A percentile compares a stretch with the other conserved stretches of the same genome.
phyloP scores from a whole-genome alignment of 306 rosid genomes.

The Rosa persica region DNA sequence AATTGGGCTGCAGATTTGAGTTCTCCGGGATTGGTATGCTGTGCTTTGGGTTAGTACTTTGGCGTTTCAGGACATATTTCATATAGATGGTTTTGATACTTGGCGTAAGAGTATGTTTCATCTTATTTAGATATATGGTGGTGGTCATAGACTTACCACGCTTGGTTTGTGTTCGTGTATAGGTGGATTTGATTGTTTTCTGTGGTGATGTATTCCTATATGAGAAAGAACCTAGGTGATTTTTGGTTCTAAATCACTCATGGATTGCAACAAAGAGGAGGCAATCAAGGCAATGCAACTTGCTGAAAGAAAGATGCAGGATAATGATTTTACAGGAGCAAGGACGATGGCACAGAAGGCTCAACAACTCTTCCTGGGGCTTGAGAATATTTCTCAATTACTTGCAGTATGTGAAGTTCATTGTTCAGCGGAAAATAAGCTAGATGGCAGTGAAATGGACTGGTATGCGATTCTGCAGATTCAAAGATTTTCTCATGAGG shows the following conservation, averaged over 20 bases:
- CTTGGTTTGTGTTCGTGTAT: slow-evolving; percentile 29
- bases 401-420: slow-evolving; percentile 71
- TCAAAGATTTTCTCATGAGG: slow-evolving; percentile 45
- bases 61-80: not conserved
- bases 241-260: slow-evolving; percentile 32
- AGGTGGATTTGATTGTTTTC: not conserved
- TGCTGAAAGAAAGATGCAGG: slow-evolving; percentile 56
- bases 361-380: slow-evolving; percentile 52
- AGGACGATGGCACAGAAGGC: slow-evolving; percentile 61
- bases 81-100: slow-evolving; percentile 3
- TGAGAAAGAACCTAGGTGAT: slow-evolving; percentile 20
- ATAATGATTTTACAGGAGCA: slow-evolving; percentile 60
- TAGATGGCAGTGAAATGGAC: slow-evolving; percentile 56
- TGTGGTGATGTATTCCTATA: slow-evolving; percentile 4
- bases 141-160: slow-evolving; percentile 10
- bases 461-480: slow-evolving; percentile 83
- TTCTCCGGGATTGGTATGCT: not conserved
- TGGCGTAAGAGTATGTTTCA: not conserved
- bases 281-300: slow-evolving; percentile 63
- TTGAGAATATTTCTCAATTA: slow-evolving; percentile 60
- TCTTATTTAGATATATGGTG: not conserved
- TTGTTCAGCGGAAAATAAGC: slow-evolving; percentile 65
- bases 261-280: slow-evolving; percentile 96
- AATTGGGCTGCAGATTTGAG: slow-evolving; percentile 21
- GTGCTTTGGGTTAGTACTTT: not conserved